Base-by-base conservation (phyloP, 192 early-diverging fungal genomes). In the Neocallimastix lanati region DNA sequence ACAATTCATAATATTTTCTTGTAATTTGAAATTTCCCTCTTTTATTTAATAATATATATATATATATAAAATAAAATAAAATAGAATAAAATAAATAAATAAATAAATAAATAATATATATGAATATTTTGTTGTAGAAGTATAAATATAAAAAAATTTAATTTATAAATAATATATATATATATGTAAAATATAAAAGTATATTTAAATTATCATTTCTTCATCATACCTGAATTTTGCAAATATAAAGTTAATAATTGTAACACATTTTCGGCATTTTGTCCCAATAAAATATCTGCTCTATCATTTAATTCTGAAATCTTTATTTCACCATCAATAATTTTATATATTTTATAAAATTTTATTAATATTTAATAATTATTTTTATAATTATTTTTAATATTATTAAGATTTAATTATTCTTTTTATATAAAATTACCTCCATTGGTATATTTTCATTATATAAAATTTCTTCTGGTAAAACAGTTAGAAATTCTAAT, bases 401-500 rank as follows among this genome's bases (percentile, higher is more conserved):
- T 28, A 21, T 28, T 28, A 12, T 40, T 36, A 36, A 38, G 78
- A 80, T 6, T 36, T 77, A 12, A 12, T 12, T 4, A 77, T 77
- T 9, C 13, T 6, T 18, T 28, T n/a, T 15, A 28, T 2, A 29
- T 21, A 79, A 30, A 1, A 30, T 18, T 77, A 82, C 76, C 29
- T 82, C 81, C 76, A 86, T 81, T 29, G 29, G 79, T 29, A 83
- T 90, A 83, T 86, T 92, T 85, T 40, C 88, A 83, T 92, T 93
- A 29, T 85, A 82, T 58, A 84, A 86, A 14, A 93, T 86, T 85
- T 99, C 96, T 81, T 97, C 95, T 18, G 96, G 95, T 29, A 99
- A 84, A 35, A 94, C 91, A 18, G 89, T 90, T 50, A 96, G 82
- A 80, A 97, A 94, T 81, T 94, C 93, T 13, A 97, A 33, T 80